Evolutionary conservation across 345 rosid genomes (phyloP).

Genomic region (Camelina hispida): DNA sequence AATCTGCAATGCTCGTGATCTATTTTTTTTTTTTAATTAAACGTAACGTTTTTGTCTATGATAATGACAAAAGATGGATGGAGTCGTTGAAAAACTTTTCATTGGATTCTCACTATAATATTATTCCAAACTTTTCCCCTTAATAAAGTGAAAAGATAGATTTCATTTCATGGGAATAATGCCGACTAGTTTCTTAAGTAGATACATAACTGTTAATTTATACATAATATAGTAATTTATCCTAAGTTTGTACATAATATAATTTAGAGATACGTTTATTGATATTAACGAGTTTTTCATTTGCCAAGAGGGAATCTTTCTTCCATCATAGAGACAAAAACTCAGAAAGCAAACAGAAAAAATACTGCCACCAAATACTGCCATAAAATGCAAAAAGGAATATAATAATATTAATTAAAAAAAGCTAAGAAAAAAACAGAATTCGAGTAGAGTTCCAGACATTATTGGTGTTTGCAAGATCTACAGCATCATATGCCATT

Average conservation of each 20-base stretch:
- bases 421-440: conserved; percentile 41
- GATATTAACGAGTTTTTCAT: conserved; percentile 33
- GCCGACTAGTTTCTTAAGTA: conserved; percentile 31
- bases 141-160: conserved; percentile 43
- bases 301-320: conserved; percentile 63
- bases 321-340: conserved; percentile 50
- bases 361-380: conserved; percentile 45
- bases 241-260: not conserved
- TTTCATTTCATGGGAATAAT: conserved; percentile 33
- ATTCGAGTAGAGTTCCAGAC: conserved; percentile 42
- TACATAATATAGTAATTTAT: conserved; percentile 27
- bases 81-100: conserved; percentile 41
- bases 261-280: conserved; percentile 10
- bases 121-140: conserved; percentile 9
- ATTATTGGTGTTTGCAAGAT: conserved; percentile 50
- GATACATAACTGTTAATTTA: conserved; percentile 12
- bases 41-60: conserved; percentile 19
- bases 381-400: conserved; percentile 46
- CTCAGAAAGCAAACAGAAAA: conserved; percentile 46
- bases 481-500: conserved; percentile 40
- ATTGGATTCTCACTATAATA: conserved; percentile 40
- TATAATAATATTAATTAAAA: conserved; percentile 34
- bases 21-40: not conserved
- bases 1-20: conserved; percentile 23
- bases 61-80: conserved; percentile 31